Evolutionary conservation across 1,284 basidiomycete species (phyloP), one percentile per base, ranked within the genome.

Genomic region (Apiotrichum siamense): DNA sequence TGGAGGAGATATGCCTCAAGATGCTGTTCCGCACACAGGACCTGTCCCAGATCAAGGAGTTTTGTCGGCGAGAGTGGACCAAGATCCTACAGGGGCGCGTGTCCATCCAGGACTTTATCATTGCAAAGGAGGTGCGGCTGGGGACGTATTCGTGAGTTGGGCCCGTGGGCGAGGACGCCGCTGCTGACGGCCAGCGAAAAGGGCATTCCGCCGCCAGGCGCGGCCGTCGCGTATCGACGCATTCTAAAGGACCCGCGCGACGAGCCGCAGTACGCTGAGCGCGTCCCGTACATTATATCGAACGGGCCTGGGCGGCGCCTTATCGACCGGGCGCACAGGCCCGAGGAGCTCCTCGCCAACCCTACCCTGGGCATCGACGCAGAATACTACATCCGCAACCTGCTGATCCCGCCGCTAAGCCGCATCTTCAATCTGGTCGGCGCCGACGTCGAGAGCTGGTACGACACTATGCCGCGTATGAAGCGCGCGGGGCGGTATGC

Each of bases 391-490:
- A 96, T 98, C 62, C 81, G 81, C 1, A 79, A 83, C 43, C 83
- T 91, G 18, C 79, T 98, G 44, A 88, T 97, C 45, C 90, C 90
- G 4, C 91, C 94, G 0, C 69, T 98, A 52, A 85, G 87, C 54
- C 81, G 94, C 32, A 83, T 98, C 39, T 91, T 97, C 76, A 92
- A 88, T 63, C 81, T 97, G 24, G 79, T 94, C 27, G 94, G 96
- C 7, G 90, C 86, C 4, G 87, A 97, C 64, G 86, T 97, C 29
- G 80, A 81, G 47, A 76, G 78, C 27, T 98, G 96, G 96, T 97
- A 84, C 64, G 80, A 86, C 51, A 84, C 87, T 39, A 92, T 96
- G 88, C 87, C 91, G 0, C 52, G 66, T 20, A 61, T 55, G 12
- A 67, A 68, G 55, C 57, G 66, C 18, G 35, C 32, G 11, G 44